A percentile compares a stretch with the other conserved stretches of the same genome.
Evolutionary conservation across 495 filamentous ascomycete genomes (phyloP).

Genomic region (Mytilinidion resinicola): DNA sequence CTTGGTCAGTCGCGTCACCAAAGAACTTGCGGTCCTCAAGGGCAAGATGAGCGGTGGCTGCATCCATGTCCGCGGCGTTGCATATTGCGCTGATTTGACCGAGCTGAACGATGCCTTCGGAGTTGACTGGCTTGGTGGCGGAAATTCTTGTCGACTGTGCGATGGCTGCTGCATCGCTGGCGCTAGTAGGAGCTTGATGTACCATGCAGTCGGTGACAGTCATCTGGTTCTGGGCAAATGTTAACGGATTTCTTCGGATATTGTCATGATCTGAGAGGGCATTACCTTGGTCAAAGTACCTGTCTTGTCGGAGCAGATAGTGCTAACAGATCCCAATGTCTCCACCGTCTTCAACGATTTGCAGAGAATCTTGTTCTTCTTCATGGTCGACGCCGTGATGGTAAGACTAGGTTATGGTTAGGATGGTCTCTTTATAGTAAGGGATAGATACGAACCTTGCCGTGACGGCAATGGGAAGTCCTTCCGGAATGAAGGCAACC

Average conservation of each 20-base stretch:
- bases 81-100: conserved; percentile 50
- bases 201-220: background rate
- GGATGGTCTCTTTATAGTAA: no score
- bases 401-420: conserved; percentile 34
- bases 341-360: conserved; percentile 64
- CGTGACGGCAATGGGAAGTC: conserved; percentile 56
- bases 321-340: conserved; percentile 59
- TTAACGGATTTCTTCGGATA: background rate
- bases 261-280: background rate
- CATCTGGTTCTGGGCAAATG: background rate
- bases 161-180: no score
- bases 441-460: conserved; percentile 28
- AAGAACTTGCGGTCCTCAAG: conserved; percentile 52
- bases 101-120: conserved; percentile 16
- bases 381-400: conserved; percentile 58
- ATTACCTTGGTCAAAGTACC: conserved; percentile 54
- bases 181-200: no score
- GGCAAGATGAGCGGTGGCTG: conserved; percentile 47
- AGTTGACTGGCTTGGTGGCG: background rate
- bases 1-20: conserved; percentile 68
- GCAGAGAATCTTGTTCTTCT: conserved; percentile 56
- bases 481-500: conserved; percentile 69
- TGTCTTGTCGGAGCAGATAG: conserved; percentile 66
- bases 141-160: background rate
- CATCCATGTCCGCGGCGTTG: conserved; percentile 65